These are phyloP conservation scores for Ilyonectria destructans DNA, from an alignment of 2,329 filamentous ascomycete species.

Conservation along the genomic window DNA sequence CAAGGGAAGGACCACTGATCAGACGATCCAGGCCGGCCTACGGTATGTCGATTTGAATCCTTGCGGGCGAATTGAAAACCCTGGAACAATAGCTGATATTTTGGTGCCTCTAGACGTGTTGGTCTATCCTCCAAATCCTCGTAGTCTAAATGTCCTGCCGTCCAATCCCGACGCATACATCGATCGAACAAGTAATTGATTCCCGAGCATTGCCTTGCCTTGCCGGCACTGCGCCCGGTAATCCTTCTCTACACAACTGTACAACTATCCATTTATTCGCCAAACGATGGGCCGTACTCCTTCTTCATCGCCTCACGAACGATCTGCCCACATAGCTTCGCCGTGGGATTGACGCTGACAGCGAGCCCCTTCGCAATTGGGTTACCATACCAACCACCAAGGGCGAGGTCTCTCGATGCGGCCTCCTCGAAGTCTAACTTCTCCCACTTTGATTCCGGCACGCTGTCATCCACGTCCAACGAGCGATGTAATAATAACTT, in stretches of 20 bases:
- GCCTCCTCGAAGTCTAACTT: constrained; percentile 74
- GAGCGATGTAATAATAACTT: constrained; percentile 62
- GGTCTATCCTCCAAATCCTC: constrained; percentile 48
- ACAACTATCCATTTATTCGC: constrained; percentile 49
- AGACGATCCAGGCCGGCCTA: constrained; percentile 66
- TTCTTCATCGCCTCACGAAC: constrained; percentile 80
- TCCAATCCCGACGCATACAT: not conserved
- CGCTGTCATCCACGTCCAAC: constrained; percentile 57
- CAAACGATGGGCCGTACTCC: constrained; percentile 73
- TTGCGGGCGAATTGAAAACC: not conserved
- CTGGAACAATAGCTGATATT: constrained; percentile 26
- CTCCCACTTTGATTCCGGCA: constrained; percentile 66
- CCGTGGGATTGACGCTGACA: constrained; percentile 77
- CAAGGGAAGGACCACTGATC: constrained; percentile 67
- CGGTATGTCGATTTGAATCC: constrained; percentile 51
- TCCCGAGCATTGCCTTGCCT: not conserved
- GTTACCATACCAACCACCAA: constrained; percentile 77
- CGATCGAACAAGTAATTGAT: constrained; percentile 3
- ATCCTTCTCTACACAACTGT: constrained; percentile 27
- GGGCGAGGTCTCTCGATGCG: constrained; percentile 75
- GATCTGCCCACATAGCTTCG: constrained; percentile 80
- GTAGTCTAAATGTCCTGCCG: constrained; percentile 17
- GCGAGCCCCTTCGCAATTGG: constrained; percentile 76
- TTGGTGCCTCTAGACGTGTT: constrained; percentile 48
- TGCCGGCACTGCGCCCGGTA: constrained; percentile 1